Evolutionary conservation across 139 green algal genomes (phyloP).

Genomic region (Ettlia oleoabundans): DNA sequence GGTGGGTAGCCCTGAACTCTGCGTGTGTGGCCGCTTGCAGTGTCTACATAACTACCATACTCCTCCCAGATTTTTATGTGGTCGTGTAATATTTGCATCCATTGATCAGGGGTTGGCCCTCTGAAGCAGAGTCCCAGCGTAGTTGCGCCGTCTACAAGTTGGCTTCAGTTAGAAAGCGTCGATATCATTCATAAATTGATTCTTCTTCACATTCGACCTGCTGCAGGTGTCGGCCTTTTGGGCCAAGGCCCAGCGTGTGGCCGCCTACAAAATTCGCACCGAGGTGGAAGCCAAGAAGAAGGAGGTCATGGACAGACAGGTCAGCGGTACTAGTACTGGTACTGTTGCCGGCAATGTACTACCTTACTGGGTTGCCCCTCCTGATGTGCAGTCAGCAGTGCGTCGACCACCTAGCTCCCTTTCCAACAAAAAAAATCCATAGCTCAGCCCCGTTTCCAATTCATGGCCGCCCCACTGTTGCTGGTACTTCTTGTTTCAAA

Average conservation of each 20-base stretch:
- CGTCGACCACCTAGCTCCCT: no score
- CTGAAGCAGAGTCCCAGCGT: no score
- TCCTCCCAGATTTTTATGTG: no score
- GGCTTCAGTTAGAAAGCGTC: no score
- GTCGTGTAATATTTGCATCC: no score
- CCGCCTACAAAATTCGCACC: slow-evolving; percentile 84
- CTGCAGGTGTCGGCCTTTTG: slow-evolving; percentile 85
- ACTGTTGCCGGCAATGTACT: neutral
- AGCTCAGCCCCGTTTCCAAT: no score
- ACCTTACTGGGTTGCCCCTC: neutral
- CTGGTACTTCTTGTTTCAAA: neutral
- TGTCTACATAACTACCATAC: no score
- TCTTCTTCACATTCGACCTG: no score
- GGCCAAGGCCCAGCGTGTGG: slow-evolving; percentile 89
- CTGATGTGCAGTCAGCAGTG: neutral
- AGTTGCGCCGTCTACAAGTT: no score
- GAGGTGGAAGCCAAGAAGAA: slow-evolving; percentile 73
- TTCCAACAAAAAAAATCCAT: no score
- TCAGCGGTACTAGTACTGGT: slow-evolving; percentile 9
- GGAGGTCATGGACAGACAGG: slow-evolving; percentile 76
- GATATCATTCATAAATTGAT: neutral
- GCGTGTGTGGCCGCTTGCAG: slow-evolving; percentile 65
- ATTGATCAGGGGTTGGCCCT: no score
- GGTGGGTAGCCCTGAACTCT: slow-evolving; percentile 62
- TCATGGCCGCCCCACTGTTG: no score